Base-by-base conservation (phyloP, 2,329 filamentous ascomycete genomes). In the Purpureocillium lavendulum region DNA sequence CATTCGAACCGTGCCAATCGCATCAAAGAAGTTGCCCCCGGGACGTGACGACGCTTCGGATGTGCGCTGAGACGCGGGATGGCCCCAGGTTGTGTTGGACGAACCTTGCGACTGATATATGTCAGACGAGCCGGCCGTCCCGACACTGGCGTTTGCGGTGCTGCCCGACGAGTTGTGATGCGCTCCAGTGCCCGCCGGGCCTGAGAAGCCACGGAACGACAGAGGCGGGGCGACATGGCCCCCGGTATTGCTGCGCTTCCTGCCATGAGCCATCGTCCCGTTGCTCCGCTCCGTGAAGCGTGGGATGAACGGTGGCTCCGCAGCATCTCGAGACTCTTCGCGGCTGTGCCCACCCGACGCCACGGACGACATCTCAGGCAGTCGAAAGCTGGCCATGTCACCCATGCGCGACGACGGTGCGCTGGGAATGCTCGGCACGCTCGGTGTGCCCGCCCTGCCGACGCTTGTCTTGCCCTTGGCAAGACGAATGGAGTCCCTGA, bases 1-100 rank as follows among this genome's bases (percentile, higher is more conserved):
- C 90, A 98, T 97, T 21, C 92, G 80, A 35, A 97, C 80, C 2
- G 89, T 97, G 2, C 89, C 88, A 42, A 94, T 82, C 1, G 84
- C 84, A 51, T 94, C 88, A 54, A 92, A 92, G 65, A 92, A 89
- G 58, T 80, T 79, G 41, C 65, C 65, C 29, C 11, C 29, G 1
- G 66, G 62, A 6, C 63, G 58, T 9, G 70, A 73, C 1, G 73
- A 77, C 3, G 71, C 70, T 44, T 78, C 74, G 0, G 73, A 75
- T 3, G 71, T 73, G n/a, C 71, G 65, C 43, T 69, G 65, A 5
- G 71, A 74, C 3, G 60, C 56, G 34, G 54, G 57, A 43, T 62
- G 66, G 44, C 64, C 66, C 62, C 65, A 71, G 13, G 65, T 61
- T 29, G 58, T 55, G 32, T 61, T 60, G 38, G 55, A 66, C 56